Conservation (phyloP, 768 basidiomycete genomes). For the Suillus occidentalis region DNA sequence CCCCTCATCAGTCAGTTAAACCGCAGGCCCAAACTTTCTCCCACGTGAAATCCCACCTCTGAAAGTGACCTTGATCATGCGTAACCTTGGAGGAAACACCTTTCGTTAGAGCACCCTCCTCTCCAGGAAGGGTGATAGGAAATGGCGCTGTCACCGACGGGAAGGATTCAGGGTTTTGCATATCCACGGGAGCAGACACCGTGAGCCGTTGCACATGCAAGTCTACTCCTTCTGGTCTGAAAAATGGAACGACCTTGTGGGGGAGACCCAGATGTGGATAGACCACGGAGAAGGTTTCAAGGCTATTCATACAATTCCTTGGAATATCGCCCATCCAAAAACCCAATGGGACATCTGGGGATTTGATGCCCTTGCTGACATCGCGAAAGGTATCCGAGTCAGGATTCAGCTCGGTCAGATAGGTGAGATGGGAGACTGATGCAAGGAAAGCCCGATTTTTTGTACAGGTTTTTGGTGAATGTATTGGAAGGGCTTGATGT, state of each 20-base stretch:
- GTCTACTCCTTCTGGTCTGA: not conserved
- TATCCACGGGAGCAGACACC: not conserved
- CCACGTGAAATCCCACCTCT: not conserved
- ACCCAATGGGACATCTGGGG: accelerated
- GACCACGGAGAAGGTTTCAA: not conserved
- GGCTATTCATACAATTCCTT: not conserved
- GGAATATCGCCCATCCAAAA: not conserved
- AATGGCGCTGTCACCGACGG: not conserved
- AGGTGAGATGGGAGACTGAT: not conserved
- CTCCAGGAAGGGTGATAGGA: not conserved
- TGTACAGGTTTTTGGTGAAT: not conserved
- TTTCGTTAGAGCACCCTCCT: not conserved
- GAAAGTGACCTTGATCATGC: not conserved
- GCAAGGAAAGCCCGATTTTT: not conserved
- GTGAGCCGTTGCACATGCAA: not conserved
- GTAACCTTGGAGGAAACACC: not conserved
- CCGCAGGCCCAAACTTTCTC: not conserved
- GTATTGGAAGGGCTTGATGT: too few species aligned
- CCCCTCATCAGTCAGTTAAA: not conserved
- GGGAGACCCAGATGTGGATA: not conserved
- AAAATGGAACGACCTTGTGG: too few species aligned
- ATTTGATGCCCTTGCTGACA: not conserved
- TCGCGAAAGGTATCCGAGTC: not conserved
- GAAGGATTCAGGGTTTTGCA: not conserved
- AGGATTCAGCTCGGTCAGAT: not conserved